Evolutionary conservation across 2,329 filamentous ascomycete genomes (phyloP).

Genomic region (Fusarium nanum): DNA sequence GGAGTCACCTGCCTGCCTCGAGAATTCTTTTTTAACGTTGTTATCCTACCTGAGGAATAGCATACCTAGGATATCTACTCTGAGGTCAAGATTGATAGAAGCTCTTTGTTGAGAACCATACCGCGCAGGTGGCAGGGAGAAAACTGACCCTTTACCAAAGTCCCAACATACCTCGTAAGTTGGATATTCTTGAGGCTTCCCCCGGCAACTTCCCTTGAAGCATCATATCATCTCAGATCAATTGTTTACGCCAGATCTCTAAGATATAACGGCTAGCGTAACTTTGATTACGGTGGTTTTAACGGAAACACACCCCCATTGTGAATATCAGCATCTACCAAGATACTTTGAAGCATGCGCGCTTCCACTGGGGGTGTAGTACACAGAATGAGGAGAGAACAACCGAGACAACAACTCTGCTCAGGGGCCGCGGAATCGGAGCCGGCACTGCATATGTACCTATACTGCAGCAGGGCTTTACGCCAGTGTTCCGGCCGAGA

Average conservation of each 20-base stretch:
- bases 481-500: slow-evolving; percentile 30
- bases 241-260: not conserved
- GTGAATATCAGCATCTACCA: not conserved
- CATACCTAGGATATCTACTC: slow-evolving; percentile 6
- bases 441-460: slow-evolving; percentile 11
- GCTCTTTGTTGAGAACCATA: not conserved
- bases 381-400: slow-evolving; percentile 21
- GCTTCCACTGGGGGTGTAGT: not conserved
- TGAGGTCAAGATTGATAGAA: not conserved
- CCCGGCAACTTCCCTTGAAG: not conserved
- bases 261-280: not conserved
- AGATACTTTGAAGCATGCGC: not conserved
- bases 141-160: not conserved
- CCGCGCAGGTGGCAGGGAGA: not conserved
- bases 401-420: slow-evolving; percentile 30
- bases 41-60: slow-evolving; percentile 4
- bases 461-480: slow-evolving; percentile 14
- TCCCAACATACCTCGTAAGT: not conserved
- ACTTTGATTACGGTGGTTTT: not conserved
- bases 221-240: not conserved
- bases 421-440: slow-evolving; percentile 31
- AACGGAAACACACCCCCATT: not conserved
- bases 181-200: not conserved
- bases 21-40: slow-evolving; percentile 7
- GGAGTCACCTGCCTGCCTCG: not conserved